Evolutionary conservation across 2,329 filamentous ascomycete genomes (phyloP).

Genomic region (Cephalotrichum gorgonifer): DNA sequence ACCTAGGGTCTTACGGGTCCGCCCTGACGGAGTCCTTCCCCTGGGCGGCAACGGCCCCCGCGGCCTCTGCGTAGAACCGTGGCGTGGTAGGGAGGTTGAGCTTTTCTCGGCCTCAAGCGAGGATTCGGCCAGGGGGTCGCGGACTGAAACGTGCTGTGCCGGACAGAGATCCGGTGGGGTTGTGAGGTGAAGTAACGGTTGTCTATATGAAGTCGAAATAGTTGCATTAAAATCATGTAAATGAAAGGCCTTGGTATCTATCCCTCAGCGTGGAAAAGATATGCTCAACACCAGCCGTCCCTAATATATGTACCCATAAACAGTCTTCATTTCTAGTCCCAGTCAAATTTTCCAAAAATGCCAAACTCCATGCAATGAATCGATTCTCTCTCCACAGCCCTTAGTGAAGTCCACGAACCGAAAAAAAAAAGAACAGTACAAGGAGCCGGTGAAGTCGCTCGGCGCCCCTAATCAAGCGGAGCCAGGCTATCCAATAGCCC

Average conservation of each 20-base stretch:
- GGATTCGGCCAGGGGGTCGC: too few relatives aligned
- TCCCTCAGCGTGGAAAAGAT: too few relatives aligned
- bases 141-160: too few relatives aligned
- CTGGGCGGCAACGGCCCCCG: conserved; percentile 29
- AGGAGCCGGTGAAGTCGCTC: background rate
- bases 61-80: conserved; percentile 7
- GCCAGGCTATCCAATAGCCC: conserved; percentile 54
- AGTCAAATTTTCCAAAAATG: background rate
- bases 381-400: background rate
- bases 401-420: too few relatives aligned
- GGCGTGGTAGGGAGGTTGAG: too few relatives aligned
- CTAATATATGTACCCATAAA: too few relatives aligned
- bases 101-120: too few relatives aligned
- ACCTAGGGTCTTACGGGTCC: conserved; percentile 30
- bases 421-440: background rate
- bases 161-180: too few relatives aligned
- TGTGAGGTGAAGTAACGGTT: too few relatives aligned
- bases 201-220: too few relatives aligned
- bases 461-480: background rate
- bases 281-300: background rate
- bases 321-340: background rate
- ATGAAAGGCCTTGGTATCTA: too few relatives aligned
- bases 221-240: too few relatives aligned
- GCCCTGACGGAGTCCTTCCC: conserved; percentile 34
- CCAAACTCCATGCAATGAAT: conserved; percentile 1